Conservation (phyloP, 2,329 filamentous ascomycete species). For the Ambrosiella cleistominuta region DNA sequence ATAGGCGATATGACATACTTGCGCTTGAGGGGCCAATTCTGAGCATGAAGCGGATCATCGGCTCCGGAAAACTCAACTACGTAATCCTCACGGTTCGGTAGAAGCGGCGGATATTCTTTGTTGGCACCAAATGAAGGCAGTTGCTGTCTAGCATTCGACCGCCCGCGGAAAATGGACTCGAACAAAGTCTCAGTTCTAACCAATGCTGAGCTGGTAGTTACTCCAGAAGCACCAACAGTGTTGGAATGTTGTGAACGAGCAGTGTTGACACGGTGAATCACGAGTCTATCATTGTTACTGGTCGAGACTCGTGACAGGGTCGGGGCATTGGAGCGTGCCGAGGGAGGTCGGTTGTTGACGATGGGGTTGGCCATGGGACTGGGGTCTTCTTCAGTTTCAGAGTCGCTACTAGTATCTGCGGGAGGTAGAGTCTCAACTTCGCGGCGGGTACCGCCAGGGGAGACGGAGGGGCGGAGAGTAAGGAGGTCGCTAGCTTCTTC, state of each 20-base stretch:
- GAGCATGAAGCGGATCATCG: slow-evolving; percentile 66
- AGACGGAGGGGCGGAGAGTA: slow-evolving; percentile 16
- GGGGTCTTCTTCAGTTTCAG: neutral
- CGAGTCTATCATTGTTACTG: slow-evolving; percentile 25
- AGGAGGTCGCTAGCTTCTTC: slow-evolving; percentile 17
- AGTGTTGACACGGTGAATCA: slow-evolving; percentile 54
- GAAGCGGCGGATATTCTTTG: slow-evolving; percentile 53
- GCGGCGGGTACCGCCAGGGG: slow-evolving; percentile 25
- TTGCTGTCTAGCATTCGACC: slow-evolving; percentile 35
- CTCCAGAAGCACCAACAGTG: slow-evolving; percentile 42
- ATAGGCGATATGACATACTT: slow-evolving; percentile 36
- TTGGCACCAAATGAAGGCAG: slow-evolving; percentile 53
- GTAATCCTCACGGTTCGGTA: slow-evolving; percentile 58
- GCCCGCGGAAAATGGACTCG: slow-evolving; percentile 22
- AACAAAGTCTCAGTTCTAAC: slow-evolving; percentile 19
- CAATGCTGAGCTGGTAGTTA: neutral
- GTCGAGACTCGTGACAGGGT: slow-evolving; percentile 45
- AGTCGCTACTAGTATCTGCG: slow-evolving; percentile 28
- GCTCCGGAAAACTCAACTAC: slow-evolving; percentile 74
- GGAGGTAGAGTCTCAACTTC: slow-evolving; percentile 41
- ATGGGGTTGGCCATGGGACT: slow-evolving; percentile 14
- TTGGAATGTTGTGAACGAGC: slow-evolving; percentile 50
- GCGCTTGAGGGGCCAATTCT: slow-evolving; percentile 69
- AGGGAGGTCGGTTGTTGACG: slow-evolving; percentile 21
- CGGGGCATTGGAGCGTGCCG: neutral